phyloP scores from a whole-genome alignment of 2,329 filamentous ascomycete genomes.

The Emergomyces pasteurianus region DNA sequence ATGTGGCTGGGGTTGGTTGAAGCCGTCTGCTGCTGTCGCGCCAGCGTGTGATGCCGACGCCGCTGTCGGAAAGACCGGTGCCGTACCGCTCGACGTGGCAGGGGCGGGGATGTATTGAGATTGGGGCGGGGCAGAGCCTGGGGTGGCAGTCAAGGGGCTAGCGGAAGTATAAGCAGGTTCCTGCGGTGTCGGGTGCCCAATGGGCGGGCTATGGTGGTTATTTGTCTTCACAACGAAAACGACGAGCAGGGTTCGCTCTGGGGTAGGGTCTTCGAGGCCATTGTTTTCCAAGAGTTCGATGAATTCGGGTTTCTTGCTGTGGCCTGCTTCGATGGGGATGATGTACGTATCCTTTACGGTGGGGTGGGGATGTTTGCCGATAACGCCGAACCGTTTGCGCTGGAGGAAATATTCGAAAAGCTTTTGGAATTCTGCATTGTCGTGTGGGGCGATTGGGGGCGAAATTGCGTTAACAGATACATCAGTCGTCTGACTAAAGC shows the following conservation, averaged over 20 bases:
- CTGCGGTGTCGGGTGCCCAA: slow-evolving; percentile 29
- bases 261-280: slow-evolving; percentile 57
- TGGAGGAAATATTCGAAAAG: slow-evolving; percentile 80
- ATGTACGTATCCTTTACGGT: slow-evolving; percentile 86
- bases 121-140: slow-evolving; percentile 10
- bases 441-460: slow-evolving; percentile 46
- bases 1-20: slow-evolving; percentile 16
- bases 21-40: slow-evolving; percentile 15
- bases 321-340: slow-evolving; percentile 67
- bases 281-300: slow-evolving; percentile 81
- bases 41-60: slow-evolving; percentile 9
- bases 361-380: slow-evolving; percentile 60
- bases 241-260: slow-evolving; percentile 67
- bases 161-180: slow-evolving; percentile 22
- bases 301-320: slow-evolving; percentile 62
- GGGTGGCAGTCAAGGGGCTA: slow-evolving; percentile 21
- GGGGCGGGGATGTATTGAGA: slow-evolving; percentile 1
- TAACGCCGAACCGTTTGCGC: slow-evolving; percentile 75
- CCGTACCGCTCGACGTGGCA: slow-evolving; percentile 11
- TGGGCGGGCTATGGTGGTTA: slow-evolving; percentile 24
- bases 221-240: slow-evolving; percentile 70
- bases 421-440: slow-evolving; percentile 53
- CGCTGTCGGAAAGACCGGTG: slow-evolving; percentile 14
- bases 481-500: slow-evolving; percentile 71
- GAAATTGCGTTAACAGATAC: slow-evolving; percentile 67